Percentiles rank a stretch among this genome's conserved stretches.
Evolutionary conservation across 2,329 filamentous ascomycete species (phyloP).

Genomic region (Periconia macrospinosa): DNA sequence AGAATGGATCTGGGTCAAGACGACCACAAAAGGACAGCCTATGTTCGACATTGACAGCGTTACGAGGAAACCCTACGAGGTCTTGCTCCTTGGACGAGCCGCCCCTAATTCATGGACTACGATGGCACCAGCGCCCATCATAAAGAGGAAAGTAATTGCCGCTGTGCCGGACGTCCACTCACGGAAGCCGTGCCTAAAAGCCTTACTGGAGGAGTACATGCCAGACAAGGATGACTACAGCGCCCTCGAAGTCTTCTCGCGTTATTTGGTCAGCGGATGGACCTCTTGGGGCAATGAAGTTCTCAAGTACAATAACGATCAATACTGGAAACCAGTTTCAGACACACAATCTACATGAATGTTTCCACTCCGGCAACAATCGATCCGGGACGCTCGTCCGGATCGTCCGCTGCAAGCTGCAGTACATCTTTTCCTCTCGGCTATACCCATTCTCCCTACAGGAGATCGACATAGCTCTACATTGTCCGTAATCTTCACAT

Average conservation of each 20-base stretch:
- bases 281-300: conserved; percentile 78
- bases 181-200: conserved; percentile 72
- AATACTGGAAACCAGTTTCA: conserved; percentile 49
- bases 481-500: not conserved
- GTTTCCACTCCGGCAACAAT: not conserved
- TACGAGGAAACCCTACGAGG: conserved; percentile 78
- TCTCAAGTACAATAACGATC: conserved; percentile 66
- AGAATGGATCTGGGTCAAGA: conserved; percentile 81
- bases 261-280: conserved; percentile 75
- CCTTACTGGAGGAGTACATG: conserved; percentile 61
- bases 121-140: conserved; percentile 23
- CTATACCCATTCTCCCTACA: not conserved
- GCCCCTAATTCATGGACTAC: conserved; percentile 26
- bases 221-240: conserved; percentile 48
- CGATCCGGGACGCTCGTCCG: not conserved
- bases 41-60: conserved; percentile 61
- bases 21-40: conserved; percentile 66
- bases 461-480: no score
- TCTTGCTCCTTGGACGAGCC: conserved; percentile 62
- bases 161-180: conserved; percentile 77
- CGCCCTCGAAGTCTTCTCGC: conserved; percentile 76
- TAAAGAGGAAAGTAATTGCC: conserved; percentile 62
- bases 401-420: not conserved
- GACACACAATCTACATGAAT: not conserved
- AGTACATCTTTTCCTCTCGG: not conserved